Percentiles rank a stretch among this genome's conserved stretches.
phyloP scores from a whole-genome alignment of 257 asterid species.

The Rehmannia glutinosa region DNA sequence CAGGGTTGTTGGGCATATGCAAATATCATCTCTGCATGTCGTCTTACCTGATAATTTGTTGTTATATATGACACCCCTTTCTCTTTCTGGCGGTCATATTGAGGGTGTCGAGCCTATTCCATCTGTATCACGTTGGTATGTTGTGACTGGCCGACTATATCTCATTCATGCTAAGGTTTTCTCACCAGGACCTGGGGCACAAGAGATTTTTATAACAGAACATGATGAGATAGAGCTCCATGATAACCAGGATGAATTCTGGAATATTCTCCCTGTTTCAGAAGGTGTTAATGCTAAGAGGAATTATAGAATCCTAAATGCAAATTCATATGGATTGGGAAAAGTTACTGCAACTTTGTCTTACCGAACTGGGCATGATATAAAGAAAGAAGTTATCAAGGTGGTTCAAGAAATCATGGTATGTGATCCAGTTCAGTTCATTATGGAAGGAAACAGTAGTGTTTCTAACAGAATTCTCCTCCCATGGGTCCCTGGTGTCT shows the following conservation, averaged over 20 bases:
- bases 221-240: constrained; percentile 56
- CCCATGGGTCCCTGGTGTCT: constrained; percentile 81
- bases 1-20: constrained; percentile 83
- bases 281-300: constrained; percentile 31
- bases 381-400: constrained; percentile 60
- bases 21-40: constrained; percentile 74
- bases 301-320: constrained; percentile 48
- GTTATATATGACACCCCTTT: constrained; percentile 54
- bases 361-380: constrained; percentile 48
- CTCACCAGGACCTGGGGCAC: constrained; percentile 58
- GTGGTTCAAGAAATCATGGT: constrained; percentile 93
- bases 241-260: constrained; percentile 50
- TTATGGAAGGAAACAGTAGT: constrained; percentile 28
- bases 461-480: constrained; percentile 46
- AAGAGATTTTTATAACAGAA: constrained; percentile 70
- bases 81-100: constrained; percentile 43
- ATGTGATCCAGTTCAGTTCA: constrained; percentile 73
- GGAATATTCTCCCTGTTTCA: constrained; percentile 63
- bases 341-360: constrained; percentile 68
- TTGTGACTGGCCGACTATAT: constrained; percentile 69
- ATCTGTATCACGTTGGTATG: constrained; percentile 73
- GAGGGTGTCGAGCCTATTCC: constrained; percentile 50
- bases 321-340: constrained; percentile 70
- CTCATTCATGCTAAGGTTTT: constrained; percentile 64
- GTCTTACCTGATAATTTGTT: constrained; percentile 71